Evolutionary conservation across 2,329 filamentous ascomycete species (phyloP).

Genomic region (Coniochaeta hoffmannii): DNA sequence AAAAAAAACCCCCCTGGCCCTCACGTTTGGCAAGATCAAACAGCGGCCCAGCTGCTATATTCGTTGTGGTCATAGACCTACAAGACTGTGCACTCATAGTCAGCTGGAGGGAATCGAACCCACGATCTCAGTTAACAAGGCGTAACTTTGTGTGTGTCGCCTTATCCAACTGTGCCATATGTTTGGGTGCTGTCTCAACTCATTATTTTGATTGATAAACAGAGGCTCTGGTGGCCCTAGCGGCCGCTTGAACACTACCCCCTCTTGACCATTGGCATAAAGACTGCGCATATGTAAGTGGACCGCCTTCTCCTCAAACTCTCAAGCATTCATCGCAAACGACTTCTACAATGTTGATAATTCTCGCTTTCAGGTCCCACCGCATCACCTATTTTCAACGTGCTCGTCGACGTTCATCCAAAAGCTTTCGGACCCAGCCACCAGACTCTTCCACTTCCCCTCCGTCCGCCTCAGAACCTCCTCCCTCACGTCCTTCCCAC

Average conservation of each 20-base stretch:
- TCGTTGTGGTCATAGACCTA: not conserved
- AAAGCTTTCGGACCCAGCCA: slow-evolving; percentile 51
- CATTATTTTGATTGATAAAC: not conserved
- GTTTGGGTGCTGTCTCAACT: not conserved
- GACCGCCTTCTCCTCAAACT: too few relatives aligned
- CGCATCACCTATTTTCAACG: too few relatives aligned
- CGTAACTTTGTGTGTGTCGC: not conserved
- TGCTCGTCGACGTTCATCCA: slow-evolving; percentile 39
- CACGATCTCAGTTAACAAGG: not conserved
- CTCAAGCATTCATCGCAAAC: too few relatives aligned
- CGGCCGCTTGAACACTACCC: too few relatives aligned
- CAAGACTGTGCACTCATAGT: not conserved
- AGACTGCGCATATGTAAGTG: too few relatives aligned
- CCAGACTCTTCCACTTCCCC: slow-evolving; percentile 39
- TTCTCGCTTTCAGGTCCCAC: too few relatives aligned
- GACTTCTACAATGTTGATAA: too few relatives aligned
- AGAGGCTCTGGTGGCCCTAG: not conserved
- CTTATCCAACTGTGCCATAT: not conserved
- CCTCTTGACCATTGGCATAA: too few relatives aligned
- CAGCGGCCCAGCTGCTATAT: not conserved
- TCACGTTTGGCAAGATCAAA: not conserved
- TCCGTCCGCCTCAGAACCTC: slow-evolving; percentile 30
- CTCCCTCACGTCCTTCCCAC: slow-evolving; percentile 21
- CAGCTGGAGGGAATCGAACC: not conserved
- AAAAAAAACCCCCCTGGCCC: not conserved